Conservation (phyloP, 2,329 filamentous ascomycete species). For the Colletotrichum melonis region DNA sequence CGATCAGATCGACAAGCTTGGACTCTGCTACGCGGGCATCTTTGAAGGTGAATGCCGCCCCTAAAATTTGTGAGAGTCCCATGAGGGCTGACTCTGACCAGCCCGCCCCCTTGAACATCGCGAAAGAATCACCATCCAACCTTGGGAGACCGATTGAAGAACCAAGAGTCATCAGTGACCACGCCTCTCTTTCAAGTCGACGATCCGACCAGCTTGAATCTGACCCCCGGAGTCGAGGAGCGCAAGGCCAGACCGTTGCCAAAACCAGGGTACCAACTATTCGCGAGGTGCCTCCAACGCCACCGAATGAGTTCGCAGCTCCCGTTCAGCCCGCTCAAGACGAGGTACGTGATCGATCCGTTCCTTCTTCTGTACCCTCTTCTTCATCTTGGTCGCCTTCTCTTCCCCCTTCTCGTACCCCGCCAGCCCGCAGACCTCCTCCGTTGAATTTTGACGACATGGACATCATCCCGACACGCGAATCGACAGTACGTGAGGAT, state of each 20-base stretch:
- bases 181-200: not conserved
- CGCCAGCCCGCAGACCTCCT: not conserved
- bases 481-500: not conserved
- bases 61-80: not conserved
- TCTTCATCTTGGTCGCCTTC: not conserved
- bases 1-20: not conserved
- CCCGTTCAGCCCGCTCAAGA: not conserved
- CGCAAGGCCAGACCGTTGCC: not conserved
- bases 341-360: not conserved
- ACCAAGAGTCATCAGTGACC: not conserved
- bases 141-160: too few species aligned
- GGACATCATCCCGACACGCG: not conserved
- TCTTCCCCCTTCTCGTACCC: not conserved
- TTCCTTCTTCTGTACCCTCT: not conserved
- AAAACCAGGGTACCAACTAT: not conserved
- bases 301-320: not conserved
- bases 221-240: not conserved
- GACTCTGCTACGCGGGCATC: not conserved
- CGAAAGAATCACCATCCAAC: not conserved
- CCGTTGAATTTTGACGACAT: not conserved
- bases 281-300: not conserved
- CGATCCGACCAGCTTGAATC: not conserved
- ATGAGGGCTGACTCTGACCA: not conserved
- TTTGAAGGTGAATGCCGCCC: not conserved
- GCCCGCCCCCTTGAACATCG: not conserved